Conservation (phyloP, 352 stramenopile genomes). For the Globisporangium nunn region DNA sequence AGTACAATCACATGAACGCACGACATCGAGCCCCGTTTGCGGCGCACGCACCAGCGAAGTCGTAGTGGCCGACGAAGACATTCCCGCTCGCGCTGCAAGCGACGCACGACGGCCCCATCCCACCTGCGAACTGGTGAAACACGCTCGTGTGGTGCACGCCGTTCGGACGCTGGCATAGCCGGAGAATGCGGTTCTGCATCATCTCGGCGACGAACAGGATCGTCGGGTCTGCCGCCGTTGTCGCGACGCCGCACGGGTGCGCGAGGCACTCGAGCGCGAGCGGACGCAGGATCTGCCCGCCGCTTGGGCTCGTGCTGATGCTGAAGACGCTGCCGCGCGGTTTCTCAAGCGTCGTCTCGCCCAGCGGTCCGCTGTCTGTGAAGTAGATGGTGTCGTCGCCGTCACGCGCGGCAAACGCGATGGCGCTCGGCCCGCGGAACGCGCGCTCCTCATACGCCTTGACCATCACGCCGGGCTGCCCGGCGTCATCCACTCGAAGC, state of each 20-base stretch:
- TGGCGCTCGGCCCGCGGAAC: conserved; percentile 62
- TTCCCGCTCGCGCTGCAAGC: conserved; percentile 45
- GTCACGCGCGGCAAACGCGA: conserved; percentile 32
- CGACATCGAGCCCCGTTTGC: background rate
- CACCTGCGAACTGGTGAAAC: conserved; percentile 78
- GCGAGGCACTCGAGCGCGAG: conserved; percentile 70
- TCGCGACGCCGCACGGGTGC: conserved; percentile 65
- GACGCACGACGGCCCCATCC: conserved; percentile 71
- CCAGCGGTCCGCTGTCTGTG: conserved; percentile 76
- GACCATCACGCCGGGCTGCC: conserved; percentile 68
- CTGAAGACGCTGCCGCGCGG: conserved; percentile 72
- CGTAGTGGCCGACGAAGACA: conserved; percentile 80
- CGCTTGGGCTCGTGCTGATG: conserved; percentile 53
- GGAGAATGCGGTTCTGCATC: conserved; percentile 72
- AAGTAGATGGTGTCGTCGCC: conserved; percentile 70
- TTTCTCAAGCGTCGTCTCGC: conserved; percentile 81
- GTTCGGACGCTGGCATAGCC: conserved; percentile 50
- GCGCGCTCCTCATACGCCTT: conserved; percentile 77
- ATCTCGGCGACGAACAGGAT: conserved; percentile 71
- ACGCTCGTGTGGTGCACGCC: conserved; percentile 74
- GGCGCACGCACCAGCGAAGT: conserved; percentile 54
- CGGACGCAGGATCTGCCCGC: conserved; percentile 67
- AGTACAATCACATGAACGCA: background rate
- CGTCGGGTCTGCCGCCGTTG: conserved; percentile 25
- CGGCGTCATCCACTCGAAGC: conserved; percentile 49